A percentile compares a stretch with the other conserved stretches of the same genome.
phyloP scores from a whole-genome alignment of 2,329 filamentous ascomycete species.

The Ophiosphaerella narmari region DNA sequence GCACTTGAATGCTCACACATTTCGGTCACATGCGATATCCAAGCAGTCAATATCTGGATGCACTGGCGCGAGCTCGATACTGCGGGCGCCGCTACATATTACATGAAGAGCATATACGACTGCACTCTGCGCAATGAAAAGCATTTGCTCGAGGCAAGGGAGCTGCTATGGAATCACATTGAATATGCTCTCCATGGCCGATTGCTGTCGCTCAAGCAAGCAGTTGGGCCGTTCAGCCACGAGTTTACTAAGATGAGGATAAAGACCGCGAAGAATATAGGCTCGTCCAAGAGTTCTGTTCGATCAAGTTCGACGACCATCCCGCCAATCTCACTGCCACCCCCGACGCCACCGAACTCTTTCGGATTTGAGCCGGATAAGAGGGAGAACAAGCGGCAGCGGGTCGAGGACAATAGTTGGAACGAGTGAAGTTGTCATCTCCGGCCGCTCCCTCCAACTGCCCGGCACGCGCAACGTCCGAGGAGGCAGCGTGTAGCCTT shows the following conservation, averaged over 20 bases:
- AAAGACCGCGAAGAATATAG: conserved; percentile 5
- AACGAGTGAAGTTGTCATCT: too few species aligned
- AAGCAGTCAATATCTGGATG: conserved; percentile 12
- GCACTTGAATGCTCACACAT: conserved; percentile 10
- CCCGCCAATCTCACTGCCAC: conserved; percentile 2
- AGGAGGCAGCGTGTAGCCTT: too few species aligned
- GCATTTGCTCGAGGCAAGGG: conserved; percentile 6
- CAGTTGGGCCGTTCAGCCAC: conserved; percentile 5
- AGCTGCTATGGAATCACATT: conserved; percentile 13
- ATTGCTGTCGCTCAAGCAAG: conserved; percentile 8
- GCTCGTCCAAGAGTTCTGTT: too few species aligned
- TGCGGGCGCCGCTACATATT: conserved; percentile 5
- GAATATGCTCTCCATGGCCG: conserved; percentile 9
- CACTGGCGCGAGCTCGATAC: conserved; percentile 11
- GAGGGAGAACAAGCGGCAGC: neutral
- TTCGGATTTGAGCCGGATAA: neutral
- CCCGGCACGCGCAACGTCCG: too few species aligned
- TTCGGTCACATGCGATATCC: conserved; percentile 10
- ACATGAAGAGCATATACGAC: conserved; percentile 15
- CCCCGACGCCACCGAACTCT: conserved; percentile 3
- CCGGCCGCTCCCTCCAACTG: too few species aligned
- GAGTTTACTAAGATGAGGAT: conserved; percentile 4
- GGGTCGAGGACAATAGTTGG: too few species aligned
- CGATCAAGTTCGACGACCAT: neutral
- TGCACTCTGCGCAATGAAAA: conserved; percentile 12